Conservation (phyloP, 78 protist genomes). For the Polysphondylium violaceum region DNA sequence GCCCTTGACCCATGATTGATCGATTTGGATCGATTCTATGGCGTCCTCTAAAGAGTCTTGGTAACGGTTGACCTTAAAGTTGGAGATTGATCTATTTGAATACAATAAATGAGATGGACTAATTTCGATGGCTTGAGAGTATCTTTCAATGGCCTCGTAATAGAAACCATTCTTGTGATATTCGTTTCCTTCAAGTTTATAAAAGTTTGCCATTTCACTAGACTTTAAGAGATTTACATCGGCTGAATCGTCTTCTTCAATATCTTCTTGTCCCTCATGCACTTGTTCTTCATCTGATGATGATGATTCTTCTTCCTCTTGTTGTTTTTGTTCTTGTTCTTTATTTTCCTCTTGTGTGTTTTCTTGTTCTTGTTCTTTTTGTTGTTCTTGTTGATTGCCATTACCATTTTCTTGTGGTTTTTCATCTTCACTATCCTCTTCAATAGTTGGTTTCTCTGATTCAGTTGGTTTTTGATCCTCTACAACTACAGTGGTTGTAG, state of each 20-base stretch:
- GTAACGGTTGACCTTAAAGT: constrained; percentile 22
- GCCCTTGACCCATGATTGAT: constrained; percentile 48
- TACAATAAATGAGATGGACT: constrained; percentile 76
- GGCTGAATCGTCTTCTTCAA: neutral
- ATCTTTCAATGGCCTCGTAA: constrained; percentile 59
- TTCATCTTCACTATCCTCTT: neutral
- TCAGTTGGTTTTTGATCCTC: neutral
- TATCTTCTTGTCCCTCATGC: neutral
- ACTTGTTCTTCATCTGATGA: constrained; percentile 14
- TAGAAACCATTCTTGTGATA: constrained; percentile 32
- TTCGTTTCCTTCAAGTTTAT: constrained; percentile 73
- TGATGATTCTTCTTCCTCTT: neutral
- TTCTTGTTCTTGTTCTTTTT: neutral
- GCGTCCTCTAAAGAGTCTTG: constrained; percentile 60
- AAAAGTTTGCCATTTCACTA: constrained; percentile 34
- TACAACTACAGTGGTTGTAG: constrained; percentile 31
- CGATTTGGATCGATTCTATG: constrained; percentile 9
- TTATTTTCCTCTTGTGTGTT: neutral
- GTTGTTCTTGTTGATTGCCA: neutral
- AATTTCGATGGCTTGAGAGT: constrained; percentile 32
- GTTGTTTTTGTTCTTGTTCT: constrained; percentile 13
- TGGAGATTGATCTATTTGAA: constrained; percentile 48
- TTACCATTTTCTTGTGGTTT: constrained; percentile 13
- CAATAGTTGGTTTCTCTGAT: neutral
- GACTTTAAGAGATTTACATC: constrained; percentile 43